Base-by-base conservation (phyloP, 495 filamentous ascomycete genomes). In the Achaetomiella virescens region DNA sequence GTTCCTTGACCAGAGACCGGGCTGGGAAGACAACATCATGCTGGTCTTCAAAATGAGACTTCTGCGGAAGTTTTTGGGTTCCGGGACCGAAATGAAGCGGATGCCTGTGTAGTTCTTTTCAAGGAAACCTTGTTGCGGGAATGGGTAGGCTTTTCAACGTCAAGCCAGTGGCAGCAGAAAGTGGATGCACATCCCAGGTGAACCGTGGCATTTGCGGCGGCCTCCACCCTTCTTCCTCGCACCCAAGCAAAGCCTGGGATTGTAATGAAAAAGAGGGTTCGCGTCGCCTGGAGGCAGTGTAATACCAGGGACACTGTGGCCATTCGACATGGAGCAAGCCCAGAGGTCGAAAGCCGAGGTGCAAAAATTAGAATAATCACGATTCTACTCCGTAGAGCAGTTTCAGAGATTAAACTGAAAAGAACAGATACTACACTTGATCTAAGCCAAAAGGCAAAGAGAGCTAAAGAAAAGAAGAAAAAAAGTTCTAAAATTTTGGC, bases 371-470 rank as follows among this genome's bases (percentile, higher is more conserved):
- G 84, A 81, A 82, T 89, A 91, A 91, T 89, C 84, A 84, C 78
- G 78, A 82, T 81, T 86, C 79, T 80, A 76, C 77, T 78, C 82
- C 77, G 74, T 86, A 82, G 84, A 69, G 64, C 66, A 72, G 70
- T 81, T 81, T 80, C 79, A 83, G 80, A 81, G 77, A 82, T 91
- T 90, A 91, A 90, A 91, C 87, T 92, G 86, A 91, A 91, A 91
- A 95, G 89, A 95, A 95, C 89, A 95, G 89, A 93, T 95, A 93
- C 89, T 92, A 93, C 88, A 93, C 89, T 91, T 92, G 89, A 93
- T 92, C 89, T 93, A 86, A 87, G 84, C 84, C 84, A 86, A 84
- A 83, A 83, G 83, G 83, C 65, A 68, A 70, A 68, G 65, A 67
- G 65, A 68, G 65, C 65, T 68, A 58, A 68, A 61, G 59, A 68